Conservation (phyloP, 2,329 filamentous ascomycete genomes). For the Aphanocladium album region DNA sequence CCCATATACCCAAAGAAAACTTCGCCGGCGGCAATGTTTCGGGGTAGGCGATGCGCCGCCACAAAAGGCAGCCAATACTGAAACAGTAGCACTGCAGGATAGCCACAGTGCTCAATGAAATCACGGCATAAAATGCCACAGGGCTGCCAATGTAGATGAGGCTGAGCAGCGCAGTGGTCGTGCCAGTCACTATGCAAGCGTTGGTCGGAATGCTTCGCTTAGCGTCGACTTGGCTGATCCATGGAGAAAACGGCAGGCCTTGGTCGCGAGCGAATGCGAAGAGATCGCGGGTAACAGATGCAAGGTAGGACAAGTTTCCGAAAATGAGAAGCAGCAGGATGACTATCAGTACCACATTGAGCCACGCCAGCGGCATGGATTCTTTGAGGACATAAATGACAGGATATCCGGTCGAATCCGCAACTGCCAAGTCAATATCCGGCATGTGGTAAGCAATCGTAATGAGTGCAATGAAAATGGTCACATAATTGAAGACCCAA, state of each 20-base stretch:
- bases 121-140: conserved; percentile 16
- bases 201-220: conserved; percentile 12
- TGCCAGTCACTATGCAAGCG: conserved; percentile 12
- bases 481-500: conserved; percentile 7
- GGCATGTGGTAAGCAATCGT: conserved; percentile 14
- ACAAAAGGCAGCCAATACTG: conserved; percentile 16
- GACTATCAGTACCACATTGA: conserved; percentile 6
- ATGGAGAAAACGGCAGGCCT: conserved; percentile 5
- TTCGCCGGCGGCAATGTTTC: conserved; percentile 13
- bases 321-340: conserved; percentile 13
- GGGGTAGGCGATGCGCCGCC: conserved; percentile 10
- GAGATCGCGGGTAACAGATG: conserved; percentile 13
- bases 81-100: conserved; percentile 15
- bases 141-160: conserved; percentile 16
- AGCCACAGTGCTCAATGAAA: conserved; percentile 14
- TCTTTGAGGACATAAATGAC: conserved; percentile 11
- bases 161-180: conserved; percentile 9
- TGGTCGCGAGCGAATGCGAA: conserved; percentile 14
- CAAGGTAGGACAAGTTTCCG: conserved; percentile 11
- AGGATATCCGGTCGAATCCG: conserved; percentile 11
- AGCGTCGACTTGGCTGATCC: conserved; percentile 9
- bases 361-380: conserved; percentile 14
- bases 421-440: conserved; percentile 7
- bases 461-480: conserved; percentile 3
- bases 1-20: conserved; percentile 14